Conservation (phyloP, 2,329 filamentous ascomycete species). For the Verticillium dahliae region DNA sequence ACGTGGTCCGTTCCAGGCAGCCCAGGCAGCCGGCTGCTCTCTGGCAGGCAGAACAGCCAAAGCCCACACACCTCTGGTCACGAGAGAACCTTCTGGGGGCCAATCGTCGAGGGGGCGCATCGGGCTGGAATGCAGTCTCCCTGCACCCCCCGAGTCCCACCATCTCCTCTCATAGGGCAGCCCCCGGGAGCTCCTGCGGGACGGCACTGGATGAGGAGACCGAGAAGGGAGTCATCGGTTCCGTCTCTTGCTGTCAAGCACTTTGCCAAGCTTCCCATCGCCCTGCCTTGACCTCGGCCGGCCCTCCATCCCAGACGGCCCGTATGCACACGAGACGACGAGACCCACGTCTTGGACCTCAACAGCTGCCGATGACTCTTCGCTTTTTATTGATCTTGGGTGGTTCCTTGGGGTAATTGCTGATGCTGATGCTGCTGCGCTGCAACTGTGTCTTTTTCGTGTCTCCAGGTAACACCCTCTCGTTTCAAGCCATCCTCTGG, state of each 20-base stretch:
- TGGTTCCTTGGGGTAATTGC: background rate
- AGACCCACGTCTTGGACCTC: background rate
- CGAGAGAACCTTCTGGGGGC: slow-evolving; percentile 2
- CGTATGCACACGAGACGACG: background rate
- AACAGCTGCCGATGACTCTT: background rate
- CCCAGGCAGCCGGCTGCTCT: slow-evolving; percentile 1
- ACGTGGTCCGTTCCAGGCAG: background rate
- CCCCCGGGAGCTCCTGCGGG: slow-evolving; percentile 6
- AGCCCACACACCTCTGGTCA: slow-evolving; percentile 4
- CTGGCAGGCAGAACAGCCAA: slow-evolving; percentile 6
- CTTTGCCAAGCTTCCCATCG: background rate
- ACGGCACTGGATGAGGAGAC: slow-evolving; percentile 7
- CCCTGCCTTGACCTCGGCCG: background rate
- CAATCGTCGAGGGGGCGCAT: slow-evolving; percentile 16
- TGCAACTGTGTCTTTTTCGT: background rate
- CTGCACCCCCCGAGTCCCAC: slow-evolving; percentile 14
- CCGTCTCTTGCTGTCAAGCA: background rate
- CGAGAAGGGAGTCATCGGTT: slow-evolving; percentile 14
- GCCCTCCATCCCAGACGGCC: background rate
- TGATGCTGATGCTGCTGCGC: background rate
- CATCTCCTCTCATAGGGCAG: slow-evolving; percentile 15
- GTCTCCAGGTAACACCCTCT: background rate
- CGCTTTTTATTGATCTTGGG: background rate
- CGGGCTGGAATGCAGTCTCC: slow-evolving; percentile 16
- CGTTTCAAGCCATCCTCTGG: background rate